phyloP scores from a whole-genome alignment of 1,284 basidiomycete genomes.

The Earliella scabrosa region DNA sequence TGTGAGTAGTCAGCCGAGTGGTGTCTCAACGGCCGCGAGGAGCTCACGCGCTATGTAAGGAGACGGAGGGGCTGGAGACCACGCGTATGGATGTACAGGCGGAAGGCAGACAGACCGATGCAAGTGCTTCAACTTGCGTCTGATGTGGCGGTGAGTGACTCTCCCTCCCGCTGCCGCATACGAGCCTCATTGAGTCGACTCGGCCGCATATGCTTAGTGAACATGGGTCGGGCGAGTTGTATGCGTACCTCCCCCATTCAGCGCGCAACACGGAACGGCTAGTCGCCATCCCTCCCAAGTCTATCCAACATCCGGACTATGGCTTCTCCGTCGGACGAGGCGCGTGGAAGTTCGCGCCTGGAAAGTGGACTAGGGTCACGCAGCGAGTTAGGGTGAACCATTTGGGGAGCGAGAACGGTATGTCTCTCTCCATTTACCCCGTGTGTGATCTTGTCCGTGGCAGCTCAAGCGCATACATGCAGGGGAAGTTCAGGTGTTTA shows the following conservation, averaged over 20 bases:
- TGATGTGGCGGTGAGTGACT: conserved; percentile 64
- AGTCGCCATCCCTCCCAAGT: conserved; percentile 51
- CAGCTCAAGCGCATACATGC: neutral
- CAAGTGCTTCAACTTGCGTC: conserved; percentile 61
- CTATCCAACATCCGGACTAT: conserved; percentile 56
- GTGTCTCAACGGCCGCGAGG: neutral
- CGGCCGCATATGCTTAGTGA: conserved; percentile 29
- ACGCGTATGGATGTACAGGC: conserved; percentile 62
- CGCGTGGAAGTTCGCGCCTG: conserved; percentile 48
- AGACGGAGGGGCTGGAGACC: conserved; percentile 61
- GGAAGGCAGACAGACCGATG: conserved; percentile 58
- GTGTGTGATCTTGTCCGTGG: neutral
- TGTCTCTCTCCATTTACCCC: neutral
- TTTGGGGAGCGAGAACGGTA: conserved; percentile 49
- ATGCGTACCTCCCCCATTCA: conserved; percentile 59
- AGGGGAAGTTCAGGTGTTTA: conserved; percentile 63
- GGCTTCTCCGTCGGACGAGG: conserved; percentile 66
- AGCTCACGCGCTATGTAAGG: neutral
- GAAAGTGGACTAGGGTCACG: conserved; percentile 61
- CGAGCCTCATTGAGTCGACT: neutral
- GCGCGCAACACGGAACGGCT: conserved; percentile 46
- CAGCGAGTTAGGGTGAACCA: conserved; percentile 69
- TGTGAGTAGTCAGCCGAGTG: conserved; percentile 49
- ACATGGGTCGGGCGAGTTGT: conserved; percentile 55
- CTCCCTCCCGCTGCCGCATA: neutral